Evolutionary conservation across 2,329 filamentous ascomycete genomes (phyloP), one percentile per base, ranked within the genome.

Genomic region (Dactylellina haptotyla): DNA sequence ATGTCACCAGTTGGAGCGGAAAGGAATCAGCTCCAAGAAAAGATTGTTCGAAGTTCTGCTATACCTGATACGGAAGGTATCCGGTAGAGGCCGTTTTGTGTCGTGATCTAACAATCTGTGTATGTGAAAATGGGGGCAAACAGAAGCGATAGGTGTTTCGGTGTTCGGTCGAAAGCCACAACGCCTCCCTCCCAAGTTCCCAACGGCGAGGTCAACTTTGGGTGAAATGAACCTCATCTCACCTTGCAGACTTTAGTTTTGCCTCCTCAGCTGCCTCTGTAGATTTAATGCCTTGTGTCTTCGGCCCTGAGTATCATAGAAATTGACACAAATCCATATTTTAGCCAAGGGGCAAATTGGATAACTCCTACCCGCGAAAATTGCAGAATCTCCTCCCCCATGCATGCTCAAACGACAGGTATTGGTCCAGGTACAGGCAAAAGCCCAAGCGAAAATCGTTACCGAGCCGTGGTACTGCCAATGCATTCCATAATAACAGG

Each of bases 31-130:
- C 16, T 30, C 41, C 32, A 18, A 58, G 53, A 41, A 51, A 25
- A 66, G 23, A 32, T 50, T 45, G 43, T 66, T 67, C 32, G 16
- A 58, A 23, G 30, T 39, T 59, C 45, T 45, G 34, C 53, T 59
- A 53, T 30, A 4, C 63, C 53, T 25, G n/a, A 67, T 59, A 34
- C n/a, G 45, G 63, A 67, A 66, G 62, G 62, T 66, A n/a, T 66
- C 26, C 14, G 30, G 51, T 51, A 58, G 62, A 43, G 46, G 39
- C 53, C 10, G 62, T 58, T 66, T 28, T 56, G 51, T 34, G 41
- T 57, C 61, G 30, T 28, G 51, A 56, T 46, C 20, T 14, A 4
- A 41, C 34, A 37, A 32, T 25, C 20, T 25, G 46, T 51, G 30
- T 34, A 46, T 12, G 50, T 28, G 39, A 48, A 34, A 65, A 57